phyloP scores from a whole-genome alignment of 2,329 filamentous ascomycete genomes.

The Neocatenulostroma microsporum region DNA sequence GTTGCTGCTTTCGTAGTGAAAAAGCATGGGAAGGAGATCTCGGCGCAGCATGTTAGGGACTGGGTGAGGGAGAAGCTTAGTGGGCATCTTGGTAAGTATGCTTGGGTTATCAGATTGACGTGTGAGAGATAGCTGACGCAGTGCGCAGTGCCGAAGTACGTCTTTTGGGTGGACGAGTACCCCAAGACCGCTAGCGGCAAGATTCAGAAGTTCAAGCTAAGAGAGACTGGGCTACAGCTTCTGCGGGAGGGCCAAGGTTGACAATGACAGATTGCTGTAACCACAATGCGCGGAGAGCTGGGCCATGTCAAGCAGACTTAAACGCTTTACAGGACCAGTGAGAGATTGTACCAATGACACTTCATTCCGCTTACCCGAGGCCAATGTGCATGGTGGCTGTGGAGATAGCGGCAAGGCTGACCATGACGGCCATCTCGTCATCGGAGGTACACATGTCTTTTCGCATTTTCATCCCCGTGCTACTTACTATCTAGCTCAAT shows the following conservation, averaged over 20 bases:
- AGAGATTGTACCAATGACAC: too few relatives aligned
- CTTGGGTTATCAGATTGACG: background rate
- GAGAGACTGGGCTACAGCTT: constrained; percentile 53
- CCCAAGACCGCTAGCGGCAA: constrained; percentile 96
- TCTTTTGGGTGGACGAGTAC: constrained; percentile 81
- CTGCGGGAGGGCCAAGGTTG: constrained; percentile 34
- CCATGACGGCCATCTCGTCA: too few relatives aligned
- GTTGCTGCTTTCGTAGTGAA: constrained; percentile 75
- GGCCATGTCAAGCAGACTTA: too few relatives aligned
- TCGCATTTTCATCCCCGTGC: too few relatives aligned
- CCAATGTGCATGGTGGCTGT: too few relatives aligned
- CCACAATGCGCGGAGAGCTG: too few relatives aligned
- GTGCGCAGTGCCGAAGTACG: constrained; percentile 64
- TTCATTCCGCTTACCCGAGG: too few relatives aligned
- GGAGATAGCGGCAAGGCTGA: too few relatives aligned
- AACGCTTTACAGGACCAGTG: too few relatives aligned
- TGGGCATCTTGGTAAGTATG: constrained; percentile 57
- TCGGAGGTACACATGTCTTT: too few relatives aligned
- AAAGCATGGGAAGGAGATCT: constrained; percentile 41
- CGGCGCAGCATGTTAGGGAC: constrained; percentile 52
- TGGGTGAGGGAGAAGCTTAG: constrained; percentile 67
- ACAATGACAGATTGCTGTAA: too few relatives aligned
- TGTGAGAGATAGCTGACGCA: constrained; percentile 5
- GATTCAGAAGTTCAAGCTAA: constrained; percentile 87
- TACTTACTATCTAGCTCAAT: too few relatives aligned